These are phyloP conservation scores for Luvunga scandens DNA, from an alignment of 345 rosid species.

Conservation along the genomic window DNA sequence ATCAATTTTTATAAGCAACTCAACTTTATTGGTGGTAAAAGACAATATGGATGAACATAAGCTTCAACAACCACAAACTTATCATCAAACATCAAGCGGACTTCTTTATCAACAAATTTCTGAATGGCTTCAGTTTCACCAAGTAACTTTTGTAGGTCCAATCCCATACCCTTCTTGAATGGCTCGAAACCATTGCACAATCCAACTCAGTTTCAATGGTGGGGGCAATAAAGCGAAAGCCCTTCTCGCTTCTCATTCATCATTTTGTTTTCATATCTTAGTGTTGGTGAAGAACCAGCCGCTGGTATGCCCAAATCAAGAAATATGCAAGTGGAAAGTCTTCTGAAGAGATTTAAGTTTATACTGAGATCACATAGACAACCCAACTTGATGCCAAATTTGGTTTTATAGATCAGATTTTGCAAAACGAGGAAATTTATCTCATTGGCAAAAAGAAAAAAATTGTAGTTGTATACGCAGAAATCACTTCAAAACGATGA, in stretches of 20 bases:
- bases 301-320: not conserved
- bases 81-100: conserved; percentile 2
- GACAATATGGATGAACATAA: conserved; percentile 22
- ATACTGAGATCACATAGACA: not conserved
- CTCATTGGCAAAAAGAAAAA: too few relatives aligned
- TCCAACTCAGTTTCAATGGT: not conserved
- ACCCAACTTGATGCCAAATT: not conserved
- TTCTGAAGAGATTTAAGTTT: not conserved
- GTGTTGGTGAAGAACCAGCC: not conserved
- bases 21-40: conserved; percentile 6
- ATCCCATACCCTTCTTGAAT: not conserved
- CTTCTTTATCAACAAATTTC: conserved; percentile 1
- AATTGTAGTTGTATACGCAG: too few relatives aligned
- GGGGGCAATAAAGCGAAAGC: not conserved
- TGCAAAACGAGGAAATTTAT: not conserved
- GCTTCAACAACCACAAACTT: conserved; percentile 32
- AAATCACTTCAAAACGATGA: too few relatives aligned
- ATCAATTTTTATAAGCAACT: not conserved
- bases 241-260: not conserved
- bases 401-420: not conserved
- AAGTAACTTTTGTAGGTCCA: not conserved
- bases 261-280: not conserved
- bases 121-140: not conserved
- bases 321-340: too few relatives aligned
- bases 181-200: conserved; percentile 10